Evolutionary conservation across 2,329 filamentous ascomycete genomes (phyloP).

Genomic region (Knoxdaviesia capensis): DNA sequence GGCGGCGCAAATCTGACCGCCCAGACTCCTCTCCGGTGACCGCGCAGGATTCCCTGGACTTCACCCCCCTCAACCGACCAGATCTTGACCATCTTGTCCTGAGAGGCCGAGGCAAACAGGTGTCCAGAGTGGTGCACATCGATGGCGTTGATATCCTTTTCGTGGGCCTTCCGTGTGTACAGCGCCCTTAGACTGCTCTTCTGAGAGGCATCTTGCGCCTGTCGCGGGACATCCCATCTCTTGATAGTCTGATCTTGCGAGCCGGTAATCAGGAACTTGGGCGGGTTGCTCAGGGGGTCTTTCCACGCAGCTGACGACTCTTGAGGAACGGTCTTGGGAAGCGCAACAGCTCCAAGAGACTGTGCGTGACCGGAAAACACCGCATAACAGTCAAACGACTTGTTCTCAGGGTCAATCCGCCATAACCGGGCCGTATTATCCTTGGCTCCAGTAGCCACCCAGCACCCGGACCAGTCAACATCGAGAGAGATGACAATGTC

Average conservation of each 20-base stretch:
- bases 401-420: constrained; percentile 58
- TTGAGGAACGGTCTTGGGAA: constrained; percentile 51
- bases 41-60: constrained; percentile 73
- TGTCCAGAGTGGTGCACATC: constrained; percentile 54
- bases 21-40: constrained; percentile 92
- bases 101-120: constrained; percentile 89
- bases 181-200: constrained; percentile 42
- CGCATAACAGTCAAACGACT: constrained; percentile 61
- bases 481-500: constrained; percentile 93
- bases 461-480: constrained; percentile 90
- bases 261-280: constrained; percentile 70
- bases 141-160: constrained; percentile 96
- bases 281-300: constrained; percentile 61
- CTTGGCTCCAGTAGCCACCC: constrained; percentile 90
- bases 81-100: constrained; percentile 93
- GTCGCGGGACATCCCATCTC: constrained; percentile 62
- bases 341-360: constrained; percentile 72
- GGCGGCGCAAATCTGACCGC: constrained; percentile 76
- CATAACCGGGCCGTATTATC: constrained; percentile 88
- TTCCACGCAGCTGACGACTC: constrained; percentile 49
- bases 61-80: constrained; percentile 85
- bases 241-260: constrained; percentile 94
- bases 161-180: constrained; percentile 88
- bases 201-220: constrained; percentile 19
- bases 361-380: constrained; percentile 84